Base-by-base conservation (phyloP, 1,139 yeast species). In the Blastobotrys indianensis region DNA sequence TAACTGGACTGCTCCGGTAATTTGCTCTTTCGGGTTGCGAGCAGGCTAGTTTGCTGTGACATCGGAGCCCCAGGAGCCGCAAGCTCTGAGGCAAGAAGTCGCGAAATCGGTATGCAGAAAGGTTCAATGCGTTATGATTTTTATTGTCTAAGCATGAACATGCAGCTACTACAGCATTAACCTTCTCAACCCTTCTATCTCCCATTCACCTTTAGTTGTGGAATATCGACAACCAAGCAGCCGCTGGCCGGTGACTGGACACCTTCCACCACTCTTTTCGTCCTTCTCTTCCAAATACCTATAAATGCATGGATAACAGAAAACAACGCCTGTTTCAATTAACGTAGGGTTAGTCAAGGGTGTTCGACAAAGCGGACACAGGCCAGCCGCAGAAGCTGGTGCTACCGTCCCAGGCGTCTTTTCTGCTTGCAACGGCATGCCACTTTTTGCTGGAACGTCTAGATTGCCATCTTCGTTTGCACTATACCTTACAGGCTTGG, bases 271-370 rank as follows among this genome's bases (percentile, higher is more conserved):
- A 41, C 74, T 72, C 35, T 63, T 55, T 39, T 64, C 60, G 45
- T 66, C 69, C 6, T 65, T 65, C 13, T 67, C 69, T 29, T 75
- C 72, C 42, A 90, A 71, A 58, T 79, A 77, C 46, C 77, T 76
- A 59, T 79, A 79, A 16, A 90, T 87, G 64, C 98, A 92, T 10
- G 87, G 78, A 62, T 90, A 90, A 64, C 96, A 90, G 55, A 85
- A 85, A 0, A 88, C 95, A 53, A 80, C 80, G 0, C 98, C 98
- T 0, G 97, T 87, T 60, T 90, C 97, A 37, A 90, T 78, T 4
- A 85, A 77, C 0, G 96, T 88, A 2, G 96, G 96, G 56, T 85
- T 87, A 31, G 76, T 75, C 5, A 88, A 75, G 13, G 66, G 72
- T 9, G 77, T 67, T 29, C 75, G 68, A 58, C 97, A 92, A n/a